Percentiles rank a stretch among this genome's conserved stretches.
Conservation (phyloP, 1,284 basidiomycete genomes). For the Tylopilus orsonianus region DNA sequence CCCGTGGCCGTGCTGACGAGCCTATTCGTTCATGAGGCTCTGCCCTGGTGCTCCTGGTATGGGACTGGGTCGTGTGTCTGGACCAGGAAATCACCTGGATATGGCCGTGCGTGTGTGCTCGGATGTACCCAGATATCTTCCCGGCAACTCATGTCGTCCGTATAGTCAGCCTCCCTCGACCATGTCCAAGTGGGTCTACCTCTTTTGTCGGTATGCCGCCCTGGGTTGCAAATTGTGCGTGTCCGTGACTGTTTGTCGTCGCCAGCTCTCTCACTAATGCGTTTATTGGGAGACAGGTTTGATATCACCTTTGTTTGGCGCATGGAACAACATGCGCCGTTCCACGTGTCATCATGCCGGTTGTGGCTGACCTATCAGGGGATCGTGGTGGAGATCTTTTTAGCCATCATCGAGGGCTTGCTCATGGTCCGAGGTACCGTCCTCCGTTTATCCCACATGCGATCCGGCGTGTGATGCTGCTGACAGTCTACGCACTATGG, state of each 20-base stretch:
- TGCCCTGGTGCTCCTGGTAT: conserved; percentile 7
- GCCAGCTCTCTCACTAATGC: background rate
- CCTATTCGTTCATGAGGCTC: conserved; percentile 3
- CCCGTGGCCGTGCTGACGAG: background rate
- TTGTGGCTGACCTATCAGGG: conserved; percentile 18
- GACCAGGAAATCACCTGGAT: conserved; percentile 16
- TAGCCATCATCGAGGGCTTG: conserved; percentile 13
- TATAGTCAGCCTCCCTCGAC: conserved; percentile 2
- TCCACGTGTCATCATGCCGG: conserved; percentile 5
- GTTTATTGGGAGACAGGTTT: background rate
- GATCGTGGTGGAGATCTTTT: conserved; percentile 1
- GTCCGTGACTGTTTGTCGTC: too few species aligned
- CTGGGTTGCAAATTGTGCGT: conserved; percentile 13
- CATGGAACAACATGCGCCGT: conserved; percentile 8
- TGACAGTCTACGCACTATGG: conserved; percentile 13
- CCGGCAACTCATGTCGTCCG: too few species aligned
- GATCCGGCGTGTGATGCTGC: background rate
- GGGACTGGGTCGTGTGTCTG: conserved; percentile 15
- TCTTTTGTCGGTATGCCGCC: conserved; percentile 11
- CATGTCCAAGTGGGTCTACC: conserved; percentile 13
- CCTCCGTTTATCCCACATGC: background rate
- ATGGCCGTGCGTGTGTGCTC: conserved; percentile 10
- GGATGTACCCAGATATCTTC: too few species aligned
- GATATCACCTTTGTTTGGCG: conserved; percentile 8
- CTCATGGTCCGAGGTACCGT: conserved; percentile 13